Evolutionary conservation across 768 basidiomycete species (phyloP).

Genomic region (Gloeopeniophorella convolvens): DNA sequence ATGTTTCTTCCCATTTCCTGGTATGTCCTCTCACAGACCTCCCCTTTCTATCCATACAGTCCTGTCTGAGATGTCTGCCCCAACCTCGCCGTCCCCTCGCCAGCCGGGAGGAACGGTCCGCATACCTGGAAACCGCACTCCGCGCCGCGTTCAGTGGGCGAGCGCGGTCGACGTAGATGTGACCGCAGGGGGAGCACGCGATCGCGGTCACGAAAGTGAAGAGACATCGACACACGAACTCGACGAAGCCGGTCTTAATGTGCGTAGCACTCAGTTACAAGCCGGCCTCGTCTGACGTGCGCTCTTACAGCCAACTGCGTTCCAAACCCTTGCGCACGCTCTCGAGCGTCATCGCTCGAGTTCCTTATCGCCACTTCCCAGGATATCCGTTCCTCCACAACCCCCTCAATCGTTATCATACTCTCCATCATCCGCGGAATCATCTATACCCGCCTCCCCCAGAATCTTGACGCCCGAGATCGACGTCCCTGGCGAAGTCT

Average conservation of each 20-base stretch:
- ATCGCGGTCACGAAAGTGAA: slow-evolving; percentile 1
- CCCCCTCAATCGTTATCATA: background rate
- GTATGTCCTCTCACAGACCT: background rate
- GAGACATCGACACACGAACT: slow-evolving; percentile 32
- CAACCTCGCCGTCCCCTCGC: background rate
- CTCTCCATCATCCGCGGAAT: slow-evolving; percentile 15
- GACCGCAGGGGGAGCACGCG: background rate
- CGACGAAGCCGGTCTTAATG: slow-evolving; percentile 50
- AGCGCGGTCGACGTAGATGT: slow-evolving; percentile 1
- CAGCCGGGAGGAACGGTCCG: background rate
- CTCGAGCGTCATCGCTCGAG: slow-evolving; percentile 43
- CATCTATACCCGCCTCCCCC: slow-evolving; percentile 13
- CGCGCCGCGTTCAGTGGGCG: slow-evolving; percentile 21
- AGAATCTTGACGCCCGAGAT: background rate
- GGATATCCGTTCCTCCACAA: slow-evolving; percentile 7
- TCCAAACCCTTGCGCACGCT: slow-evolving; percentile 42
- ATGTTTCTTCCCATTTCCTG: background rate
- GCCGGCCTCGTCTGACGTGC: background rate
- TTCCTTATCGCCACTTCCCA: slow-evolving; percentile 18
- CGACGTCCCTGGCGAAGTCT: slow-evolving; percentile 44
- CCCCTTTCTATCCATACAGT: background rate
- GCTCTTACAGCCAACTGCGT: slow-evolving; percentile 38
- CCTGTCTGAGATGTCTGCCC: background rate
- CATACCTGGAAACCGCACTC: slow-evolving; percentile 12
- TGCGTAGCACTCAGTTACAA: too few relatives aligned